A percentile compares a stretch with the other conserved stretches of the same genome.
phyloP scores from a whole-genome alignment of 805 yeast species.

The Hanseniaspora thailandica region DNA sequence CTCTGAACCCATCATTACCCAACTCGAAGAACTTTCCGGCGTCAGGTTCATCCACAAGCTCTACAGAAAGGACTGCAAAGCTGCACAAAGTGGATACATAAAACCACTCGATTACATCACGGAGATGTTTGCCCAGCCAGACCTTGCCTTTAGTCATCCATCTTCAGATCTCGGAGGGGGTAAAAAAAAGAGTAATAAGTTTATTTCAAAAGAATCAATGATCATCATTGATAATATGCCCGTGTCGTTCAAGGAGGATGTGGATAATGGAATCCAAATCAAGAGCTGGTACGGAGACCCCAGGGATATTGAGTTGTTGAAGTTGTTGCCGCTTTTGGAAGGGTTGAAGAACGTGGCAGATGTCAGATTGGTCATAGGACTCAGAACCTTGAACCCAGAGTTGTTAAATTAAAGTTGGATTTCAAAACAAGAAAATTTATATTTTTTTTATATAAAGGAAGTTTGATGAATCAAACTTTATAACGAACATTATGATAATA shows the following conservation, averaged over 20 bases:
- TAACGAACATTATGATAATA: no score
- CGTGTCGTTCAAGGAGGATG: constrained; percentile 70
- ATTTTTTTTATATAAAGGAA: no score
- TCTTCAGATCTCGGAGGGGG: constrained; percentile 1
- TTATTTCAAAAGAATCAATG: constrained; percentile 30
- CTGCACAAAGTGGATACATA: constrained; percentile 73
- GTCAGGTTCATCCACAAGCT: constrained; percentile 46
- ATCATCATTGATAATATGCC: constrained; percentile 90
- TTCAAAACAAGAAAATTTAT: neutral
- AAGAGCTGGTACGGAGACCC: constrained; percentile 98
- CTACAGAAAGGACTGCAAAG: constrained; percentile 71
- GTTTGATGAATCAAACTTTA: no score
- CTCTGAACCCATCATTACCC: constrained; percentile 93
- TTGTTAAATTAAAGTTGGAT: neutral
- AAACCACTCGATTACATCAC: constrained; percentile 41
- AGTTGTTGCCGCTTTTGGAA: constrained; percentile 66
- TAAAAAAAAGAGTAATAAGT: constrained; percentile 21
- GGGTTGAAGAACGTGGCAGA: constrained; percentile 29
- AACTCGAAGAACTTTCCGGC: constrained; percentile 56
- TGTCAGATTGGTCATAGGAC: constrained; percentile 5
- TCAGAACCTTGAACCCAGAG: neutral
- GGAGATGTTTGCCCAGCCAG: neutral
- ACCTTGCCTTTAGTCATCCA: neutral
- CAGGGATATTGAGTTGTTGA: constrained; percentile 71
- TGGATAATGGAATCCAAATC: constrained; percentile 78